Evolutionary conservation across 148 eudicot species (phyloP).

Genomic region (Pouteria glomerata): DNA sequence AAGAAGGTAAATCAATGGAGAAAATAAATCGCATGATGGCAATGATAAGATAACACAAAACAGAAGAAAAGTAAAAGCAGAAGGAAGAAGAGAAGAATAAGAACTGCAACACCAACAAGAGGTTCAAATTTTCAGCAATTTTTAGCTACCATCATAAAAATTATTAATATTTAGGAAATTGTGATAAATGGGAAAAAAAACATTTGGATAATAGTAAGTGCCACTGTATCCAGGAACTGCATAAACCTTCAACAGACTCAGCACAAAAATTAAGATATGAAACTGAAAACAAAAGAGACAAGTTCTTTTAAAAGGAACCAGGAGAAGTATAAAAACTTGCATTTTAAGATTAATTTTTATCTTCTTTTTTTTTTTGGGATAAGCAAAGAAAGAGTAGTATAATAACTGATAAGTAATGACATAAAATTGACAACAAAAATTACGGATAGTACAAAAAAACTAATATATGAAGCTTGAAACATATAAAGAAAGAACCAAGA

Average conservation of each 20-base stretch:
- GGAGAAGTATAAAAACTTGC: too few species aligned
- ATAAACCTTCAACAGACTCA: neutral
- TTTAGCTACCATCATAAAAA: neutral
- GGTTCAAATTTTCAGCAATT: neutral
- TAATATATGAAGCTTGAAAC: too few species aligned
- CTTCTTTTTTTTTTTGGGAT: too few species aligned
- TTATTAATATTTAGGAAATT: neutral
- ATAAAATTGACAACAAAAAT: too few species aligned
- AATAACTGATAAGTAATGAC: too few species aligned
- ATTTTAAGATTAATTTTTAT: too few species aligned
- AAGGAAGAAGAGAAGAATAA: neutral
- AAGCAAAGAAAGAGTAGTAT: too few species aligned
- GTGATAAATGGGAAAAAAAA: neutral
- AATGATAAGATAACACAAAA: neutral
- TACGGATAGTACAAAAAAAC: neutral
- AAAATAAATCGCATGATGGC: neutral
- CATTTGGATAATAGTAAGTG: neutral
- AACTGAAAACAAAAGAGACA: constrained; percentile 2
- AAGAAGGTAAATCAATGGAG: neutral
- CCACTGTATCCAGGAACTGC: neutral
- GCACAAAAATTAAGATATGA: neutral
- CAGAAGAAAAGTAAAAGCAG: too few species aligned
- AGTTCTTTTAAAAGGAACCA: constrained; percentile 6
- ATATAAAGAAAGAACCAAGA: too few species aligned
- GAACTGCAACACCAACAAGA: neutral